Conservation (phyloP, 176 grass and related monocot species). For the Eleusine coracana region DNA sequence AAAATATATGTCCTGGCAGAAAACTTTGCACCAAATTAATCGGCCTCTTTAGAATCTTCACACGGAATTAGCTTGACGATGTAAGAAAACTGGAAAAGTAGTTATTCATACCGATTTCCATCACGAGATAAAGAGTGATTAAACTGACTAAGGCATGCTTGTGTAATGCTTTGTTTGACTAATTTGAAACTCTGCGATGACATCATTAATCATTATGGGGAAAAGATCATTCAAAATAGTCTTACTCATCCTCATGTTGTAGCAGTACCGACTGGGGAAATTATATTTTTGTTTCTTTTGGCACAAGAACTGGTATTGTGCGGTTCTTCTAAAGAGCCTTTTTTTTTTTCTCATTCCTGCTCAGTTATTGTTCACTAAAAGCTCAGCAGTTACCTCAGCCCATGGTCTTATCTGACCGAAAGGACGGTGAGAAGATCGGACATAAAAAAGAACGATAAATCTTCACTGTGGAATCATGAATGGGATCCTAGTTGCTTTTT, state of each 20-base stretch:
- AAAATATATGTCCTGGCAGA: no score
- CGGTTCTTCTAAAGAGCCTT: background rate
- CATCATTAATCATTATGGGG: background rate
- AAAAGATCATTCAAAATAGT: background rate
- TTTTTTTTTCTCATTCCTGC: background rate
- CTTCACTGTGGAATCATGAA: slow-evolving; percentile 31
- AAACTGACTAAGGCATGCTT: background rate
- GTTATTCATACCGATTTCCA: background rate
- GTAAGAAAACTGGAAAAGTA: background rate
- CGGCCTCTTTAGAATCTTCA: no score
- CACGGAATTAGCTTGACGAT: no score
- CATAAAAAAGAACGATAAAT: background rate
- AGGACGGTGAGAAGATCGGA: background rate
- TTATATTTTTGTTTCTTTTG: background rate
- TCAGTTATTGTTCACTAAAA: slow-evolving; percentile 6
- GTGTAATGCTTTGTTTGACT: background rate
- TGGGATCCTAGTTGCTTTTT: slow-evolving; percentile 17
- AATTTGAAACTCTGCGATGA: background rate
- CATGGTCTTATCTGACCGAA: slow-evolving; percentile 24
- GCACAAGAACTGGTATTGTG: no score
- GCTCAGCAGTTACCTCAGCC: slow-evolving; percentile 21
- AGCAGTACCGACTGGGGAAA: background rate
- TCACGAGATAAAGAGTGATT: background rate
- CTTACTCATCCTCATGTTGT: background rate
- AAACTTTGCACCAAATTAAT: no score